These are phyloP conservation scores for Arthromyces matolae DNA, from an alignment of 768 basidiomycete genomes.

Conservation along the genomic window DNA sequence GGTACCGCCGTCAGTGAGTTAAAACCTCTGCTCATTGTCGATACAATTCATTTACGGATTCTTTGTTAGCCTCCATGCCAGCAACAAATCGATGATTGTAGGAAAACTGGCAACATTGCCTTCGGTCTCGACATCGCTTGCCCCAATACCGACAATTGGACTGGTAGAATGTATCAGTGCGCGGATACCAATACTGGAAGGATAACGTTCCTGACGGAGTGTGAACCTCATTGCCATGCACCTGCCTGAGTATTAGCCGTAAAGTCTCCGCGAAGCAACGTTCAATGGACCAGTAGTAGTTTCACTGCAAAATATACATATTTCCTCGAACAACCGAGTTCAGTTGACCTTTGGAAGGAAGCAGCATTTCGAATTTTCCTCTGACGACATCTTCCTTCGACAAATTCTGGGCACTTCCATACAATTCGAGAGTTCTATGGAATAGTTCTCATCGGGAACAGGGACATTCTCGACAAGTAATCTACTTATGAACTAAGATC, in stretches of 20 bases:
- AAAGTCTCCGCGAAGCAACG: too few species aligned
- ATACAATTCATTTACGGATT: not conserved
- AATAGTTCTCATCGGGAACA: not conserved
- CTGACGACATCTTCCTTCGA: too few species aligned
- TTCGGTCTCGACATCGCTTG: not conserved
- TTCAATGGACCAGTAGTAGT: too few species aligned
- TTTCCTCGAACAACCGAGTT: too few species aligned
- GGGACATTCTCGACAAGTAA: not conserved
- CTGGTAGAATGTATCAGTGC: constrained; percentile 3
- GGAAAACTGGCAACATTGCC: not conserved
- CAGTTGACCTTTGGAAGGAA: too few species aligned
- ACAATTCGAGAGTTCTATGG: too few species aligned
- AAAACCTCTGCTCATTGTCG: not conserved
- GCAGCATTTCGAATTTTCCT: too few species aligned
- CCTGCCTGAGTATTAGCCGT: not conserved
- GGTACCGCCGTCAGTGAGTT: not conserved
- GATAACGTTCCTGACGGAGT: not conserved
- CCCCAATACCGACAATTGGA: not conserved
- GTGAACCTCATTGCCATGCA: constrained; percentile 2
- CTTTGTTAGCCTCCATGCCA: not conserved
- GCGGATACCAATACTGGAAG: not conserved
- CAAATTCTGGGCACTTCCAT: too few species aligned
- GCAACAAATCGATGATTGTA: not conserved
- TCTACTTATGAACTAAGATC: not conserved
- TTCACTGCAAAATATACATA: too few species aligned